phyloP scores from a whole-genome alignment of 2,329 filamentous ascomycete genomes.

The Pseudogymnoascus pannorum region DNA sequence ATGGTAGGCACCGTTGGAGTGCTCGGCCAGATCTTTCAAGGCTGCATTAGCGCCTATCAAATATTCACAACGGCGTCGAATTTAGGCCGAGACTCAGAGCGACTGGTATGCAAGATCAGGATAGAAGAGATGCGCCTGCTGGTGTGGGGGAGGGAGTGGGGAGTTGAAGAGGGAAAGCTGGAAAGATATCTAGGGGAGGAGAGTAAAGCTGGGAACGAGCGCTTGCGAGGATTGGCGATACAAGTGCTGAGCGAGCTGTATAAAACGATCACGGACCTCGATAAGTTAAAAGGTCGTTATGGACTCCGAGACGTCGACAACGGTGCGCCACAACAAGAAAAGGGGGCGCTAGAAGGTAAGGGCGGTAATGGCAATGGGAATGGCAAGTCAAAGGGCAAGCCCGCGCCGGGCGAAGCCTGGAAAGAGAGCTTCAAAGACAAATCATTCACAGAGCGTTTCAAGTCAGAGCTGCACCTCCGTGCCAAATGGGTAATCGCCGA shows the following conservation, averaged over 20 bases:
- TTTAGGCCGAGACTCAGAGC: conserved; percentile 37
- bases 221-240: conserved; percentile 33
- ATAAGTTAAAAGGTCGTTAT: conserved; percentile 36
- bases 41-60: conserved; percentile 39
- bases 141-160: conserved; percentile 43
- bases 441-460: conserved; percentile 6
- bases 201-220: conserved; percentile 28
- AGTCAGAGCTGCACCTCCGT: conserved; percentile 24
- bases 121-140: conserved; percentile 43
- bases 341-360: not conserved
- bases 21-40: conserved; percentile 41
- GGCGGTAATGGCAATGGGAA: conserved; percentile 16
- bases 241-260: conserved; percentile 38
- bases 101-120: conserved; percentile 40
- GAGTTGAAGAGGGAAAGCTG: conserved; percentile 38
- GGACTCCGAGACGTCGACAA: conserved; percentile 30
- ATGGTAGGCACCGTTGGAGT: conserved; percentile 39
- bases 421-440: not conserved
- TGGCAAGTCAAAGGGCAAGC: conserved; percentile 7
- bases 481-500: conserved; percentile 41
- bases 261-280: conserved; percentile 38
- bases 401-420: conserved; percentile 2
- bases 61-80: conserved; percentile 38
- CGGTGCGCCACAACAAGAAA: not conserved
- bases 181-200: conserved; percentile 36